Evolutionary conservation across 305 asterid genomes (phyloP), one percentile per base, ranked within the genome.

Genomic region (Fraxinus paxiana): DNA sequence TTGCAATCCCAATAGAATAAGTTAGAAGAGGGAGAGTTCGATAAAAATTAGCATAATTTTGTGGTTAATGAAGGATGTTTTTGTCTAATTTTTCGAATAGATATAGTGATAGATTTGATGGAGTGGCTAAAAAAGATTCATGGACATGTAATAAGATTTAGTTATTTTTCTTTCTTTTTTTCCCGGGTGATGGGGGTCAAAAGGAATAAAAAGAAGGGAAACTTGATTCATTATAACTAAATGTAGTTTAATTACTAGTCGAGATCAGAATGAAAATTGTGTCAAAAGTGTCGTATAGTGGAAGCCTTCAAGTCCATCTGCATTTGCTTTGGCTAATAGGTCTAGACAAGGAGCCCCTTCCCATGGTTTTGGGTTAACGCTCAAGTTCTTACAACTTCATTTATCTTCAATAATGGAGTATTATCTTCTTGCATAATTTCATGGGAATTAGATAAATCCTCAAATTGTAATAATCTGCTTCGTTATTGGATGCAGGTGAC

Each of bases 401-500:
- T 51, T n/a, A n/a, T 51, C 63, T 17, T n/a, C 22, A 51, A 51
- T 51, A n/a, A 51, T 12, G 69, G 4, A 59, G 30, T 59, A 59
- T 56, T 56, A 18, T 59, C 30, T 59, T 59, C 33, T 61, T 61
- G 71, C 31, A 73, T 12, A 6, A 15, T 34, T 73, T 35, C 18
- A 35, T 34, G 28, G 77, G 51, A 20, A 73, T 73, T 74, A 6
- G 78, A 30, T 37, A 56, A 51, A 51, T 65, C 37, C 37, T 65
- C 37, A 24, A 1, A 24, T 61, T 6, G 6, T 24, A 65, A n/a
- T 65, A 8, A 12, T 28, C 37, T 65, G 10, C 37, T 65, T 3
- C 30, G 18, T 28, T 65, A 26, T 72, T 59, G 33, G 70, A 74
- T 86, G 82, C 88, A 95, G 99, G 97, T 94, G 24, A 96, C 99